These are phyloP conservation scores for Pouteria glomerata DNA, from an alignment of 148 eudicot species.

Conservation along the genomic window DNA sequence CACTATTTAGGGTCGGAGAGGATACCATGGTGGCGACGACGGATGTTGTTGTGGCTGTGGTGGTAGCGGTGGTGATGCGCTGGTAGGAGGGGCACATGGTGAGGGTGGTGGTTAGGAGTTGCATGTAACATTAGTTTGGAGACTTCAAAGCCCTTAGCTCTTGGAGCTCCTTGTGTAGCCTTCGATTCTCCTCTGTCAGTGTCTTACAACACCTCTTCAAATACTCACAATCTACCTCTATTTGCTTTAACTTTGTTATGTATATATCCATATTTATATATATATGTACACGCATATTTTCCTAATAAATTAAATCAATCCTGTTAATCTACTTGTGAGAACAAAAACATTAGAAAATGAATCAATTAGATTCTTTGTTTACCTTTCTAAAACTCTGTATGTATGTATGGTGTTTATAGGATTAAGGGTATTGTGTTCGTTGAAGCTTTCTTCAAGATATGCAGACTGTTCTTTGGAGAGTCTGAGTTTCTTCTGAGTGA, in stretches of 20 bases:
- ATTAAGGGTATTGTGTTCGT: no score
- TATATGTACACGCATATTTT: not conserved
- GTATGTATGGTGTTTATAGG: constrained; percentile 23
- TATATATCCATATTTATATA: not conserved
- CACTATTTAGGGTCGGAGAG: not conserved
- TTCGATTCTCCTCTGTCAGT: constrained; percentile 42
- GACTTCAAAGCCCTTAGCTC: constrained; percentile 43
- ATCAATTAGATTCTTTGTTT: not conserved
- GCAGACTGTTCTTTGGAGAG: no score
- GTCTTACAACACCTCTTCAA: constrained; percentile 55
- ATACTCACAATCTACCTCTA: constrained; percentile 58
- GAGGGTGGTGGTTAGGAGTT: constrained; percentile 46
- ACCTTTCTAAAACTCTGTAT: not conserved
- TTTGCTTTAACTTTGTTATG: constrained; percentile 58
- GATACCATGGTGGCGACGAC: constrained; percentile 12
- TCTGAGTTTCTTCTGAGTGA: constrained; percentile 33
- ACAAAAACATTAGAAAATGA: not conserved
- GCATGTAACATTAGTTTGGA: constrained; percentile 39
- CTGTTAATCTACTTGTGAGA: not conserved
- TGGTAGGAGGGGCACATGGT: constrained; percentile 55
- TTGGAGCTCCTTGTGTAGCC: constrained; percentile 51
- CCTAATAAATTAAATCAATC: not conserved
- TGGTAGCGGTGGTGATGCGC: constrained; percentile 42
- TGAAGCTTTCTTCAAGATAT: no score
- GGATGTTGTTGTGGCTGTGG: constrained; percentile 17